Percentiles rank a stretch among this genome's conserved stretches.
phyloP scores from a whole-genome alignment of 192 early-diverging fungal genomes.

The Entomortierella lignicola region DNA sequence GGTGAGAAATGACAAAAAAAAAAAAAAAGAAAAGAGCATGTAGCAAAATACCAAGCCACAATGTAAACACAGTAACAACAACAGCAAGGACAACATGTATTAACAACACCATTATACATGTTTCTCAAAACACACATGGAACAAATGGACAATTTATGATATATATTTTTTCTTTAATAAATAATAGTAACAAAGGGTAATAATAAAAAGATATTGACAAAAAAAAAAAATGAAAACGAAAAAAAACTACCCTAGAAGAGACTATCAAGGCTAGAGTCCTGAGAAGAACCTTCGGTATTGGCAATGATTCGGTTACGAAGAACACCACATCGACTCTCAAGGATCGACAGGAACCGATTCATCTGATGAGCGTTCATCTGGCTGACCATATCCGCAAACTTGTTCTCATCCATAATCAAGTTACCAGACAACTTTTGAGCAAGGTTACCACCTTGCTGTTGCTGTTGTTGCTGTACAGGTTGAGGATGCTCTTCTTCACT shows the following conservation, averaged over 20 bases:
- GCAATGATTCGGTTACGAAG: constrained; percentile 41
- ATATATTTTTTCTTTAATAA: too few relatives aligned
- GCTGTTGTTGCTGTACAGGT: not conserved
- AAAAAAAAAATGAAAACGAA: not conserved
- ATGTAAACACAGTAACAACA: too few relatives aligned
- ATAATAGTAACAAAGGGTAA: too few relatives aligned
- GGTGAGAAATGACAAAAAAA: not conserved
- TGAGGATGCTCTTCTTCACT: constrained; percentile 29
- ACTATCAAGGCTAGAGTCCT: constrained; percentile 29
- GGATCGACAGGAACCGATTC: constrained; percentile 62
- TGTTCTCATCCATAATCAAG: constrained; percentile 55
- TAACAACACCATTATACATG: too few relatives aligned
- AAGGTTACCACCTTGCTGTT: not conserved
- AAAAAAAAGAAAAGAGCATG: too few relatives aligned
- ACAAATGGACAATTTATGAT: too few relatives aligned
- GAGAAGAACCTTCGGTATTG: constrained; percentile 26
- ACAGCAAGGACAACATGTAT: too few relatives aligned
- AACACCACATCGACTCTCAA: constrained; percentile 65
- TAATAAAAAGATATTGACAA: not conserved
- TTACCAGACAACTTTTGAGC: constrained; percentile 30
- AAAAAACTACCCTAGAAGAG: constrained; percentile 32
- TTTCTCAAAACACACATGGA: not conserved
- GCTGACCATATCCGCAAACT: constrained; percentile 53
- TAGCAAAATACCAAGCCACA: too few relatives aligned
- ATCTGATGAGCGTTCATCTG: constrained; percentile 65